Base-by-base conservation (phyloP, 1,284 basidiomycete species). In the Microbotryomycetes sp. region DNA sequence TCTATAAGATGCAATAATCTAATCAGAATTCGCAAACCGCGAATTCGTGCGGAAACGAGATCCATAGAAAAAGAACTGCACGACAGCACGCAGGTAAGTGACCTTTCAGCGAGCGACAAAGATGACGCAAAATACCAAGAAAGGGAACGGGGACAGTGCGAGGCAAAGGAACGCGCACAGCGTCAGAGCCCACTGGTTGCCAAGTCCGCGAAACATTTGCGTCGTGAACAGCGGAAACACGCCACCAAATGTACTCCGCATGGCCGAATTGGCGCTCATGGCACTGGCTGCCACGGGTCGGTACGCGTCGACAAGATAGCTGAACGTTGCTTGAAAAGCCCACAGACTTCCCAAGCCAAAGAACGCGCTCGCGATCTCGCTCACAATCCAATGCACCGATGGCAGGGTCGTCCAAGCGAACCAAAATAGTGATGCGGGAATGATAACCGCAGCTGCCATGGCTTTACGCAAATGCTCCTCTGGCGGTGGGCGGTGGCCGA, bases 251-350 rank as follows among this genome's bases (percentile, higher is more conserved):
- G 79, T 73, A 1, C 80, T 82, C 1, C 88, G 78, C 69, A 87
- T 72, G 13, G 84, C 83, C 41, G 80, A 83, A 72, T 90, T 90
- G 29, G 82, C 78, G 0, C 87, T 85, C 81, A 90, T 83, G 0
- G 86, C 86, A 11, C 81, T 84, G 1, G 88, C 87, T 0, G 88
- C 86, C 47, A 88, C 84, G 0, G 87, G 87, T 13, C 86, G 81
- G 72, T 88, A 89, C 0, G 86, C 84, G 24, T 81, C 83, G 45
- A 70, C 72, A 27, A 77, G 74, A 55, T 75, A 78, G 1, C 85
- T 86, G 77, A 89, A 89, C 2, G 82, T 83, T 1, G 82, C 80
- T 0, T 81, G 83, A 74, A 83, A 89, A 28, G 82, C 79, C 67
- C 82, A 85, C 54, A 83, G 80, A 55, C 80, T 77, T 4, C 83